Base-by-base conservation (phyloP, 164 flowering plant genomes). In the Dillenia suffruticosa region DNA sequence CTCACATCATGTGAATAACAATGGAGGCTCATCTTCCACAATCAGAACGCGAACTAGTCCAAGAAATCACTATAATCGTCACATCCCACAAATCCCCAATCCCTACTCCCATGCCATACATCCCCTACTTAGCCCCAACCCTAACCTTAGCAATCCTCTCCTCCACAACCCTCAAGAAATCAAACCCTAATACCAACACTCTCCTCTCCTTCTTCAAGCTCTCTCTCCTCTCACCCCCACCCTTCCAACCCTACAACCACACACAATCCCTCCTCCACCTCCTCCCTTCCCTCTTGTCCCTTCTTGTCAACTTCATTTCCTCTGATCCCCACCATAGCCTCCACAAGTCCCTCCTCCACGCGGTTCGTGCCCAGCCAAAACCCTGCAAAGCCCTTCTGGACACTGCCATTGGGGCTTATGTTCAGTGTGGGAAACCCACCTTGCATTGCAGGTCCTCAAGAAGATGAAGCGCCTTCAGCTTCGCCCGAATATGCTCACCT, bases 381-480 rank as follows among this genome's bases (percentile, higher is more conserved):
- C 84, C 81, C 4, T 52, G 81, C 24, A 74, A 61, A 48, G 57
- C 81, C 62, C 80, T 92, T 49, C 73, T 78, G 12, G 87, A 89
- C 67, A 78, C 80, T 6, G 74, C 87, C 49, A 59, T 92, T 12
- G 73, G 71, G 5, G 87, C 87, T 54, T 89, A 87, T 51, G 72
- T 72, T 48, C 77, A 72, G 1, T 57, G 57, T 26, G 68, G 75
- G 0, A 64, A 68, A 43, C 94, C 61, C 77, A 80, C 54, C 75
- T 80, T 11, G 95, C 95, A 1, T 32, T 68, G 1, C 76, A 76
- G 54, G 57, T 92, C 45, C 89, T 92, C 78, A 69, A 76, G 55
- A 78, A 71, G 61, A 83, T 92, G 95, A 87, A 81, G 71, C 77
- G 85, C 46, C 67, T 63, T 5, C 40, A 63, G 9, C 59, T 67